Percentiles rank a stretch among this genome's conserved stretches.
Evolutionary conservation across 305 asterid genomes (phyloP).

Genomic region (Caryopteris hybrid): DNA sequence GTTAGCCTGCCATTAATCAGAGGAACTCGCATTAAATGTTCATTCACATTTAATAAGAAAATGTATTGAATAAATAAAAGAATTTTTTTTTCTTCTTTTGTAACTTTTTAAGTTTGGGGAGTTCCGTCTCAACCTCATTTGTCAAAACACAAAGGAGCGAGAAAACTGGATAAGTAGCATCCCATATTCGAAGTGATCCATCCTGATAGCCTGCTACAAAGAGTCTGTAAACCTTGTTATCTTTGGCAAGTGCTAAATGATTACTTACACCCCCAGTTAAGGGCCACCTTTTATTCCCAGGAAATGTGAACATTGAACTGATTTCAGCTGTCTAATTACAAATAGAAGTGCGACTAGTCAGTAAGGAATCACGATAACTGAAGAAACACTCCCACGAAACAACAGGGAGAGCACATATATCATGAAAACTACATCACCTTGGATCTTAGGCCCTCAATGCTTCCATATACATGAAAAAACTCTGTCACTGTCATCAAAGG

Average conservation of each 20-base stretch:
- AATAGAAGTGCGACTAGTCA: conserved; percentile 15
- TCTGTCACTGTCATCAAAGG: conserved; percentile 70
- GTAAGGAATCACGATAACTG: conserved; percentile 19
- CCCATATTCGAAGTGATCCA: conserved; percentile 91
- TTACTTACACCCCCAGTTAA: conserved; percentile 75
- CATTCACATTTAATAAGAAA: background rate
- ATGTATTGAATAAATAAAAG: too few species aligned
- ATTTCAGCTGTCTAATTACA: conserved; percentile 40
- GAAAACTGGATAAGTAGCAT: conserved; percentile 79
- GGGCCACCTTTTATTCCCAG: conserved; percentile 55
- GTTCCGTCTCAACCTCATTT: conserved; percentile 48
- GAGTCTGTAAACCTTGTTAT: conserved; percentile 45
- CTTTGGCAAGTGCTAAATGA: conserved; percentile 45
- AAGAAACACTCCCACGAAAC: conserved; percentile 3
- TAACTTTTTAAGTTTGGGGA: background rate
- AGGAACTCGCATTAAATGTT: conserved; percentile 13
- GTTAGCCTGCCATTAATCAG: conserved; percentile 51
- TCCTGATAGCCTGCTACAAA: conserved; percentile 80
- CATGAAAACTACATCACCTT: conserved; percentile 42
- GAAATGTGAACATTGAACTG: conserved; percentile 34
- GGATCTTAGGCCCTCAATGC: conserved; percentile 32
- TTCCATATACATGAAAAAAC: conserved; percentile 45
- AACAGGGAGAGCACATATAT: conserved; percentile 4
- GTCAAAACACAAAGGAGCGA: conserved; percentile 50
- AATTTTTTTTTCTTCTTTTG: too few species aligned